Evolutionary conservation across 371 early-diverging fungal species (phyloP).

Genomic region (Mucor indicus): DNA sequence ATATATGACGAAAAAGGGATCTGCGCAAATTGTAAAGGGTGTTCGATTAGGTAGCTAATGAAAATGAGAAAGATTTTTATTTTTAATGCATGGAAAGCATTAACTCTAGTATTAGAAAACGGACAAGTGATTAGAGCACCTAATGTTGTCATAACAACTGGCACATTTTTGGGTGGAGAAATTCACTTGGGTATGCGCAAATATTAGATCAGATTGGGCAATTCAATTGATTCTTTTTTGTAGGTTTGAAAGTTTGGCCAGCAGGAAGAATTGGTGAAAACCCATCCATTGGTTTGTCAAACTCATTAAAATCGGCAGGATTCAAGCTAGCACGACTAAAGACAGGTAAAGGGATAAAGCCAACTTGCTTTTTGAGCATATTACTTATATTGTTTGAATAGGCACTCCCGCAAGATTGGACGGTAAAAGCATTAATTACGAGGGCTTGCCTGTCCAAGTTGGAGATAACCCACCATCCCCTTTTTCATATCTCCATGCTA

Average conservation of each 20-base stretch:
- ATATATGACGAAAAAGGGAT: constrained; percentile 23
- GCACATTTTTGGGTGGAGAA: constrained; percentile 84
- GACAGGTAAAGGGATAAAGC: constrained; percentile 48
- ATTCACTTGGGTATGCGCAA: constrained; percentile 65
- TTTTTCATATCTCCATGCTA: constrained; percentile 72
- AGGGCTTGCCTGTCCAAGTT: constrained; percentile 58
- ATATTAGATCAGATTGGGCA: no score
- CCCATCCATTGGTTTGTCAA: constrained; percentile 73
- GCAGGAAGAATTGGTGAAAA: constrained; percentile 79
- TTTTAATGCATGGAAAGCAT: neutral
- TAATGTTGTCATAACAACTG: constrained; percentile 81
- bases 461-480: constrained; percentile 78
- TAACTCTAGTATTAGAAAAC: constrained; percentile 34
- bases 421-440: constrained; percentile 73
- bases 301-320: constrained; percentile 72
- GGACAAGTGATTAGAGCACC: constrained; percentile 69
- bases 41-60: constrained; percentile 32
- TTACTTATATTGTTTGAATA: constrained; percentile 1
- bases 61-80: neutral
- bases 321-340: constrained; percentile 76
- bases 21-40: constrained; percentile 32
- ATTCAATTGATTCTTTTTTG: no score
- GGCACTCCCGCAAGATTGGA: constrained; percentile 82
- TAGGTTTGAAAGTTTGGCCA: constrained; percentile 69
- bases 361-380: neutral